These are phyloP conservation scores for Stropharia rugosoannulata DNA, from an alignment of 768 basidiomycete genomes.

Conservation along the genomic window DNA sequence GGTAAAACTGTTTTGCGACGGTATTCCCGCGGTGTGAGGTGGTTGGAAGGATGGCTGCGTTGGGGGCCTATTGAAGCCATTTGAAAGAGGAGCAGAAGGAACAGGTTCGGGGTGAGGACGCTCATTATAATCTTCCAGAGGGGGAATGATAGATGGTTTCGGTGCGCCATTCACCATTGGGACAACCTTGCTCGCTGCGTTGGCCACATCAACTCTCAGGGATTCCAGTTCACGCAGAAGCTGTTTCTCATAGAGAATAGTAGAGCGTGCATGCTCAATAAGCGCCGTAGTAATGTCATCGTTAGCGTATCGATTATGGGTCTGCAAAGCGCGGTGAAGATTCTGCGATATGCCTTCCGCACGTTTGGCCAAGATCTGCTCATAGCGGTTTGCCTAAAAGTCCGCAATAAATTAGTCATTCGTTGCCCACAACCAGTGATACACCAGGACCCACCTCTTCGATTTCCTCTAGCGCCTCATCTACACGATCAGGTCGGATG, in stretches of 20 bases:
- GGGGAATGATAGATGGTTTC: constrained; percentile 59
- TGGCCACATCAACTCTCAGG: constrained; percentile 71
- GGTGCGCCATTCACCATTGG: constrained; percentile 51
- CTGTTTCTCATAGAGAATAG: constrained; percentile 90
- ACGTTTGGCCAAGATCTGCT: constrained; percentile 80
- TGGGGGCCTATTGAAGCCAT: constrained; percentile 30
- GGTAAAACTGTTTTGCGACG: constrained; percentile 23
- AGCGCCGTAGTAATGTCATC: constrained; percentile 89
- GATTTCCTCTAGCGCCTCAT: constrained; percentile 89
- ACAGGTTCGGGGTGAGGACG: constrained; percentile 28
- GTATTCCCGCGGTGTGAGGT: constrained; percentile 33
- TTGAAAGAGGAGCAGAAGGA: constrained; percentile 29
- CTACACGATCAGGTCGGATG: constrained; percentile 83
- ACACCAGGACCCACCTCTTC: constrained; percentile 65
- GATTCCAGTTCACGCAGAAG: constrained; percentile 86
- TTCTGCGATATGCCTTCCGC: constrained; percentile 94
- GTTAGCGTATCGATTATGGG: constrained; percentile 84
- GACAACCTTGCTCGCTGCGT: constrained; percentile 60
- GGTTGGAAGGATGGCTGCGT: constrained; percentile 25
- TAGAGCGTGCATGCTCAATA: constrained; percentile 90
- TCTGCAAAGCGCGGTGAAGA: constrained; percentile 81
- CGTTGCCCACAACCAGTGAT: neutral
- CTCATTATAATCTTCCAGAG: constrained; percentile 59
- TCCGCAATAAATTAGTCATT: constrained; percentile 5
- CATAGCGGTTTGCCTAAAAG: constrained; percentile 83